Conservation (phyloP, 2,329 filamentous ascomycete genomes). For the Trichoderma guizhouense region DNA sequence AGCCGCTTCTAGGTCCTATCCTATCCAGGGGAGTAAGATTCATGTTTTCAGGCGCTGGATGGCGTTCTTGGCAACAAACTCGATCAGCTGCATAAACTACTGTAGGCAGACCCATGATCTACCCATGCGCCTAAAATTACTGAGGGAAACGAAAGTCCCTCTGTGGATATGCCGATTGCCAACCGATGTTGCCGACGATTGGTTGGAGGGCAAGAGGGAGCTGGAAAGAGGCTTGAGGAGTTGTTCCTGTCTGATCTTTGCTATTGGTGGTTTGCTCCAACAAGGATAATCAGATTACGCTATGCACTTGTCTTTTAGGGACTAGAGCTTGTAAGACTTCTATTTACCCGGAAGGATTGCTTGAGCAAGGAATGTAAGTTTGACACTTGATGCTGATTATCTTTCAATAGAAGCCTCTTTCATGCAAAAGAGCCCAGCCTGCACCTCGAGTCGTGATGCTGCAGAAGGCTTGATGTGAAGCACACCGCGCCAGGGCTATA, state of each 20-base stretch:
- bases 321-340: neutral
- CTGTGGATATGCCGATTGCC: neutral
- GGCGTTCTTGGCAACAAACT: neutral
- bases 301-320: neutral
- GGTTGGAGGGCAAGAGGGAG: neutral
- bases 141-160: neutral
- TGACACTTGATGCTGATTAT: neutral
- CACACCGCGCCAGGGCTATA: neutral
- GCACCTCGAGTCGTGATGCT: neutral
- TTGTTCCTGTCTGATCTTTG: neutral
- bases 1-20: neutral
- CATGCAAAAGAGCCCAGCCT: neutral
- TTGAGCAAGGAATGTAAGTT: neutral
- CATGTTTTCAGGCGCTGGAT: neutral
- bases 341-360: neutral
- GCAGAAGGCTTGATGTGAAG: neutral
- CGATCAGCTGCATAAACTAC: neutral
- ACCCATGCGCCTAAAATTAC: neutral
- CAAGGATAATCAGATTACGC: neutral
- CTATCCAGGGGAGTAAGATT: neutral
- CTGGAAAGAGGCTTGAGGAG: neutral
- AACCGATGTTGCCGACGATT: neutral
- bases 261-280: neutral
- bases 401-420: too few relatives aligned
- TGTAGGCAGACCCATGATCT: neutral